phyloP scores from a whole-genome alignment of 139 green algal genomes.

The Diplosphaera chodatii region DNA sequence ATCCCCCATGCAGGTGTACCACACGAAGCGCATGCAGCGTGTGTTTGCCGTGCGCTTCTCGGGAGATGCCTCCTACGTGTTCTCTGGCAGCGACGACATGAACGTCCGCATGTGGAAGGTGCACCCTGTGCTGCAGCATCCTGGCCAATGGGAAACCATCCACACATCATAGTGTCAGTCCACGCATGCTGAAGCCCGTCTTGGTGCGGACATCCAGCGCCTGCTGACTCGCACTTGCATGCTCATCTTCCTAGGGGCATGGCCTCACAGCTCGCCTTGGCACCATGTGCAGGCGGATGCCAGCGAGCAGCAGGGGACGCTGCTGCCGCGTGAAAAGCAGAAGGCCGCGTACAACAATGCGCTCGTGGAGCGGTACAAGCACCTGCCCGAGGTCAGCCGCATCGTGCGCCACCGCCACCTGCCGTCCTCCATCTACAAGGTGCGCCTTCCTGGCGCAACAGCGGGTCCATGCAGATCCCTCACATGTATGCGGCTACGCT shows the following conservation, averaged over 20 bases:
- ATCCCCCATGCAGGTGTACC: slow-evolving; percentile 79
- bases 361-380: slow-evolving; percentile 87
- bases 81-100: slow-evolving; percentile 75
- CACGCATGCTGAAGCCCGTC: too few species aligned
- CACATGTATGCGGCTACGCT: too few species aligned
- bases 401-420: slow-evolving; percentile 85
- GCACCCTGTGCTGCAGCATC: too few species aligned
- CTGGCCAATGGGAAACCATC: too few species aligned
- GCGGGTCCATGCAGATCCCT: too few species aligned
- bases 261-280: too few species aligned
- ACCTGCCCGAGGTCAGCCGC: slow-evolving; percentile 88
- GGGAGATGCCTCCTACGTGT: slow-evolving; percentile 90
- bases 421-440: slow-evolving; percentile 84
- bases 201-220: too few species aligned
- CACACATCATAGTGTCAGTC: too few species aligned
- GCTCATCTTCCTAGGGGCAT: too few species aligned
- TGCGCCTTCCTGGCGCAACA: too few species aligned
- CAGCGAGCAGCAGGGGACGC: slow-evolving; percentile 76
- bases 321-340: slow-evolving; percentile 80
- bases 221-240: too few species aligned
- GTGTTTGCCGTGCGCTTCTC: slow-evolving; percentile 81
- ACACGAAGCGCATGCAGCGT: slow-evolving; percentile 95
- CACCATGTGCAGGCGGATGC: slow-evolving; percentile 76
- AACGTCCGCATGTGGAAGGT: slow-evolving; percentile 59
- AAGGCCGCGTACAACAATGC: slow-evolving; percentile 77